A percentile compares a stretch with the other conserved stretches of the same genome.
Conservation (phyloP, 768 basidiomycete genomes). For the Lactarius vividus region DNA sequence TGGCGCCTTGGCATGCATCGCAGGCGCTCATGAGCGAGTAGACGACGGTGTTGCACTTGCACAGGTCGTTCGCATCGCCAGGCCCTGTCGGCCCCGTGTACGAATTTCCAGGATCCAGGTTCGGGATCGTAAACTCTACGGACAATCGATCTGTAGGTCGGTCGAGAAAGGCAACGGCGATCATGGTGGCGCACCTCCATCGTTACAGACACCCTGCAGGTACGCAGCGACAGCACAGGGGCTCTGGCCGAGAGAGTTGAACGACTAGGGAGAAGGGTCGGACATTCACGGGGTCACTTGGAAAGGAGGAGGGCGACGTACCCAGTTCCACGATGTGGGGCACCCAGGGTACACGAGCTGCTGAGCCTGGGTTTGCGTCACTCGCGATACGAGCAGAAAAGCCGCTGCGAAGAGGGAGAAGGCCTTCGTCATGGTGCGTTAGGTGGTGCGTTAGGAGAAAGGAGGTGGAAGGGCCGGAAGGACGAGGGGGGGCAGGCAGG, state of each 20-base stretch:
- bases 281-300: background rate
- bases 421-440: slow-evolving; percentile 1
- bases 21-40: slow-evolving; percentile 39
- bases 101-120: background rate
- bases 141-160: background rate
- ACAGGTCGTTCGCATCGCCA: slow-evolving; percentile 29
- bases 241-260: slow-evolving; percentile 13
- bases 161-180: background rate
- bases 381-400: background rate
- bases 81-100: slow-evolving; percentile 27
- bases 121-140: slow-evolving; percentile 8
- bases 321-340: slow-evolving; percentile 8
- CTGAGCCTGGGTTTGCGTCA: background rate
- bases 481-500: background rate
- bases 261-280: background rate
- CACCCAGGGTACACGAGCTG: background rate
- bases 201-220: slow-evolving; percentile 11
- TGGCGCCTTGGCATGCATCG: slow-evolving; percentile 33
- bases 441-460: background rate
- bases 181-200: slow-evolving; percentile 11
- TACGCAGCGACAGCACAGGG: slow-evolving; percentile 8
- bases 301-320: background rate
- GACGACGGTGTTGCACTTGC: slow-evolving; percentile 36
- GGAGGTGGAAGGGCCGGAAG: background rate
- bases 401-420: background rate